Percentiles rank a stretch among this genome's conserved stretches.
phyloP scores from a whole-genome alignment of 352 stramenopile genomes.

The Globisporangium yorkense region DNA sequence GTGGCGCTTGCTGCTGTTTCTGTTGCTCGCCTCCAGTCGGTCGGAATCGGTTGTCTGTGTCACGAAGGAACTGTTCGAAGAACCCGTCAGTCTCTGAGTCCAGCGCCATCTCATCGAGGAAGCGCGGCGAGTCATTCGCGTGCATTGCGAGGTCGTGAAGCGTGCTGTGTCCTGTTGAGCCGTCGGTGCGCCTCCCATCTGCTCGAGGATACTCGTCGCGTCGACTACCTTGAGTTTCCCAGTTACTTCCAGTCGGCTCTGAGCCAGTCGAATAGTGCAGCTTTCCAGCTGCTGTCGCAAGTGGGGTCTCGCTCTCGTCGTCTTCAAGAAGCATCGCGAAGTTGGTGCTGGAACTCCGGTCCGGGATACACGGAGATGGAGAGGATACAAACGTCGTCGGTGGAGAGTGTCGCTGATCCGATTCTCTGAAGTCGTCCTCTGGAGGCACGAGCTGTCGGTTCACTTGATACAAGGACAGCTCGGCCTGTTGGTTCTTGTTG shows the following conservation, averaged over 20 bases:
- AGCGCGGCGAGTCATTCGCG: constrained; percentile 2
- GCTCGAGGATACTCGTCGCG: background rate
- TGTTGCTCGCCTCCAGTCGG: background rate
- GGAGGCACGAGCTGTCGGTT: constrained; percentile 3
- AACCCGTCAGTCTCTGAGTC: constrained; percentile 12
- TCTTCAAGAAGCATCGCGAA: background rate
- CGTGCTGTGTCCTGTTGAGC: background rate
- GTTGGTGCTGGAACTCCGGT: background rate
- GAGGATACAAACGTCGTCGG: background rate
- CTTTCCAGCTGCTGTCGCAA: background rate
- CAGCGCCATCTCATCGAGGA: constrained; percentile 12
- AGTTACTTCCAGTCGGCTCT: background rate
- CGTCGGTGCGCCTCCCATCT: background rate
- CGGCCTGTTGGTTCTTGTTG: background rate
- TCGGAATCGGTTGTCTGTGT: constrained; percentile 6
- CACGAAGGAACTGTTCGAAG: constrained; percentile 19
- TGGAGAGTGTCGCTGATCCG: background rate
- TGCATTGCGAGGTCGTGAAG: constrained; percentile 1
- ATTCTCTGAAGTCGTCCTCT: constrained; percentile 4
- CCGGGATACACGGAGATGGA: background rate
- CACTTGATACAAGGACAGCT: background rate
- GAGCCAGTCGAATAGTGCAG: constrained; percentile 2
- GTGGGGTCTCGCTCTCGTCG: constrained; percentile 10
- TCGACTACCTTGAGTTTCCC: background rate
- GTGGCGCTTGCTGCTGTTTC: background rate